phyloP scores from a whole-genome alignment of 345 rosid species.

The Gossypium anomalum region DNA sequence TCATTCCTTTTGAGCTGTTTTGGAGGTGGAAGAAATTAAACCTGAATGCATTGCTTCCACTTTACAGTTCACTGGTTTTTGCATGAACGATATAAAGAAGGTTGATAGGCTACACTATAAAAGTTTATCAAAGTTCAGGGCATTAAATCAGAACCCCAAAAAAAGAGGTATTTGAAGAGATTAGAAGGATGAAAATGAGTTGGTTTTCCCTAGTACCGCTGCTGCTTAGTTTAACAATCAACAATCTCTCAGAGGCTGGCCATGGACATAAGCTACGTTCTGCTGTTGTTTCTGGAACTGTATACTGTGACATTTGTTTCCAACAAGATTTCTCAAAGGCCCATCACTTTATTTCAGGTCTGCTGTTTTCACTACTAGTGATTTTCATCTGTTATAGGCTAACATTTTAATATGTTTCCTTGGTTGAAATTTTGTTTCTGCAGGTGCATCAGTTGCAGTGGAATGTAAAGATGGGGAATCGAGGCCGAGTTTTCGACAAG shows the following conservation, averaged over 20 bases:
- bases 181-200: slow-evolving; percentile 26
- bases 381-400: not conserved
- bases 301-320: slow-evolving; percentile 86
- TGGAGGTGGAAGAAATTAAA: slow-evolving; percentile 15
- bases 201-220: slow-evolving; percentile 31
- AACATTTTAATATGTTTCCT: not conserved
- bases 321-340: slow-evolving; percentile 43
- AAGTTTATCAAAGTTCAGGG: not conserved
- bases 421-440: not conserved
- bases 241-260: slow-evolving; percentile 26
- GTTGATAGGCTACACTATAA: not conserved
- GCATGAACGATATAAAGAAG: slow-evolving; percentile 34
- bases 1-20: slow-evolving; percentile 26
- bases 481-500: slow-evolving; percentile 43
- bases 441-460: slow-evolving; percentile 81
- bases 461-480: slow-evolving; percentile 56
- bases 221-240: slow-evolving; percentile 27
- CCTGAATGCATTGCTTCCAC: slow-evolving; percentile 25
- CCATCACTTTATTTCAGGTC: slow-evolving; percentile 78
- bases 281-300: slow-evolving; percentile 74
- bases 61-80: slow-evolving; percentile 42
- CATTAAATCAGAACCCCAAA: not conserved
- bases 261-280: slow-evolving; percentile 27
- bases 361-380: not conserved
- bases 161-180: slow-evolving; percentile 40